phyloP scores from a whole-genome alignment of 352 stramenopile species.

The Phytophthora palmivora region DNA sequence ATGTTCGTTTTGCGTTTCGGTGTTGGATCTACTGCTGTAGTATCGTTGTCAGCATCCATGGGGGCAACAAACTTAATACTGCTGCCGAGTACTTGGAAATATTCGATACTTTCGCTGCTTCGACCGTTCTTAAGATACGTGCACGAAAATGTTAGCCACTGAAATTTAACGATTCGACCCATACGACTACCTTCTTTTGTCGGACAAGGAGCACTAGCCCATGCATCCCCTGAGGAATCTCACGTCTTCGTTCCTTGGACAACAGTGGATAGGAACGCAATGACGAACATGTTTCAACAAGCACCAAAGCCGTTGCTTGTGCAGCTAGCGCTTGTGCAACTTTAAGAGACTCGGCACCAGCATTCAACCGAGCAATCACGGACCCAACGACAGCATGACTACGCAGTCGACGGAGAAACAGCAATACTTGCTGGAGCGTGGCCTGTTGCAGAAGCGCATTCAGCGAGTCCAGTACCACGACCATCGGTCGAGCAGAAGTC shows the following conservation, averaged over 20 bases:
- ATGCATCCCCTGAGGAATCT: constrained; percentile 67
- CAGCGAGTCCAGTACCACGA: constrained; percentile 73
- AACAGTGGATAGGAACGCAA: constrained; percentile 64
- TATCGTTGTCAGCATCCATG: constrained; percentile 3
- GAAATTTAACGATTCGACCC: not conserved
- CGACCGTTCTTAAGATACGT: constrained; percentile 57
- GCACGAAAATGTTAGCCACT: constrained; percentile 13
- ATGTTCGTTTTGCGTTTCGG: constrained; percentile 5
- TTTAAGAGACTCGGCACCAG: constrained; percentile 28
- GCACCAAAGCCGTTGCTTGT: constrained; percentile 54
- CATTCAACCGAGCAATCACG: constrained; percentile 58
- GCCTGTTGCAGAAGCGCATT: constrained; percentile 65
- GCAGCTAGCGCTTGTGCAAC: constrained; percentile 38
- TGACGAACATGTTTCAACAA: constrained; percentile 67
- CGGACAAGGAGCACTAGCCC: constrained; percentile 65
- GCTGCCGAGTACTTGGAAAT: constrained; percentile 50
- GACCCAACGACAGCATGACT: constrained; percentile 44
- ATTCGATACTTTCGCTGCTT: constrained; percentile 73
- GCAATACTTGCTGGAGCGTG: constrained; percentile 49
- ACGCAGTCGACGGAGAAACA: constrained; percentile 51
- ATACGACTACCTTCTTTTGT: constrained; percentile 62
- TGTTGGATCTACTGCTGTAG: not conserved
- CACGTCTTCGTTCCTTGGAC: constrained; percentile 61
- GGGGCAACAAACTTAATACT: constrained; percentile 36
- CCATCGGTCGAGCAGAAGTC: constrained; percentile 41